Base-by-base conservation (phyloP, 1,284 basidiomycete genomes). In the Cyathus olla region DNA sequence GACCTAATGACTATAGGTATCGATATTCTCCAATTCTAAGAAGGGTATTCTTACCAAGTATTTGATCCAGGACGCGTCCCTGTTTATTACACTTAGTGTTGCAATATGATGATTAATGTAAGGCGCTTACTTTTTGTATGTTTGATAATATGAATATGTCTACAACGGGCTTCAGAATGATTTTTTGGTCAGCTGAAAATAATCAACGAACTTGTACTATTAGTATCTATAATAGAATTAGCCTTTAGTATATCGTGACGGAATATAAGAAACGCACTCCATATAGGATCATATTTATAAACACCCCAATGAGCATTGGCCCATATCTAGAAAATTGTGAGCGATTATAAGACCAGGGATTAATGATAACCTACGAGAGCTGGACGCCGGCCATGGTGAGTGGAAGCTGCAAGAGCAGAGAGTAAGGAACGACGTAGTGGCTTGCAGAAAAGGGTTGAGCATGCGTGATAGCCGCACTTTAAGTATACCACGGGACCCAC, bases 221-320 rank as follows among this genome's bases (percentile, higher is more conserved):
- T 54, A 68, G 55, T 15, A 68, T 61, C 68, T 70, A 26, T 2
- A 2, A 24, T 26, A 11, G 9, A 29, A 28, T 29, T 53, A 40
- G 27, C 61, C 44, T 48, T 19, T 19, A 39, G 2, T n/a, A 24
- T 8, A 26, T 24, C 22, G n/a, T 10, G 40, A 24, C 11, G n/a
- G 24, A 11, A 22, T n/a, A 31, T 44, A 5, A 5, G 52, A 29
- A 13, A 59, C 65, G 61, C 56, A 75, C 74, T 27, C 72, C 73
- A 48, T 68, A 76, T 8, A 68, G 57, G 21, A 65, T 62, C 24
- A 52, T 60, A 15, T 65, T 69, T 26, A 68, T 64, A 40, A 69
- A 56, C 19, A 66, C 55, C 4, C 69, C 67, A 22, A 71, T 61
- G 28, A 71, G 64, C 56, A 71, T 56, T 2, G 69, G 67, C 15